Base-by-base conservation (phyloP, 768 basidiomycete genomes). In the Chalciporus pseudorubinellus region DNA sequence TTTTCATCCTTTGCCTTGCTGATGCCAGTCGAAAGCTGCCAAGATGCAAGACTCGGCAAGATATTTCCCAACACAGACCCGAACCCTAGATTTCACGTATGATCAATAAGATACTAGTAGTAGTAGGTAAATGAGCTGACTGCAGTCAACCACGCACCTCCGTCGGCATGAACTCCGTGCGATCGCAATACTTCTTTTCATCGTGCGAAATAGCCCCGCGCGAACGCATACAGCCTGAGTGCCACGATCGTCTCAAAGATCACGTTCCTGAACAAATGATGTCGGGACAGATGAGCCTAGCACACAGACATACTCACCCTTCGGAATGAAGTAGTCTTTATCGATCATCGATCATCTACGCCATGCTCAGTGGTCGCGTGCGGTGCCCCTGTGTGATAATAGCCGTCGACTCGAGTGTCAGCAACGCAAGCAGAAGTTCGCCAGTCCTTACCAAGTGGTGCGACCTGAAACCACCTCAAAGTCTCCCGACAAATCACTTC, bases 1-100 rank as follows among this genome's bases (percentile, higher is more conserved):
- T 62, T 39, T 13, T 52, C 56, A 34, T 74, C 70, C 19, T 63
- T 56, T 1, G 67, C 67, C 46, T 72, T 70, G 22, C 46, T 52
- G 12, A 69, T 47, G n/a, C n/a, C n/a, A n/a, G 18, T 61, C 28
- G 50, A 74, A 67, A 5, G 62, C 56, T 0, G 61, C 48, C 46
- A 72, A 46, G 10, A 64, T 57, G 48, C 59, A 60, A 0, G 60
- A 51, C 26, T 68, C 60, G 0, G 65, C 64, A 8, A 67, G 59
- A n/a, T 63, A 58, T 31, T 59, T 59, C 6, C 60, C 61, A 9
- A 66, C 57, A n/a, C 65, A 68, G 3, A 60, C 58, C n/a, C n/a
- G n/a, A n/a, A n/a, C n/a, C 51, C 63, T 26, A 26, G 26, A 26
- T 26, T 26, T 26, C 26, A 9, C 26, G 26, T 26, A n/a, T n/a